Conservation (phyloP, 257 asterid species). For the Avicennia marina region DNA sequence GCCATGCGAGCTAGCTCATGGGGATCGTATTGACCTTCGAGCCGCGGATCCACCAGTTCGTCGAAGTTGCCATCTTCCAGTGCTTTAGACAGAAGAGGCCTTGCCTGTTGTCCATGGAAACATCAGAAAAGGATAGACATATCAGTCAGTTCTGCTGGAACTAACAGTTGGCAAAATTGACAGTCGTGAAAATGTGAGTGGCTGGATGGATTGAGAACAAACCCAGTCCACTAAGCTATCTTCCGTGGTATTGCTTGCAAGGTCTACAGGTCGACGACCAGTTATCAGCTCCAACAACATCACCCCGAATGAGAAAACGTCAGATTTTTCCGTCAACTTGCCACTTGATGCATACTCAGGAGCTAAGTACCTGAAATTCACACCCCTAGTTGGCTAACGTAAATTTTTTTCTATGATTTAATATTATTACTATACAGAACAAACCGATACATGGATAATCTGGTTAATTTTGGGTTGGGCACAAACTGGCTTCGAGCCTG, state of each 20-base stretch:
- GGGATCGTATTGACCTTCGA: slow-evolving; percentile 32
- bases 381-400: too few relatives aligned
- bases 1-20: slow-evolving; percentile 51
- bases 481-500: too few relatives aligned
- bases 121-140: not conserved
- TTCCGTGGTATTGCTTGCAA: slow-evolving; percentile 40
- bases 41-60: slow-evolving; percentile 44
- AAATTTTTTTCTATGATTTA: too few relatives aligned
- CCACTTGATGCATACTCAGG: slow-evolving; percentile 79
- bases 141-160: too few relatives aligned
- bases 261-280: slow-evolving; percentile 57
- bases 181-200: too few relatives aligned
- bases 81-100: slow-evolving; percentile 44
- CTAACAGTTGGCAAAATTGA: too few relatives aligned
- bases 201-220: not conserved
- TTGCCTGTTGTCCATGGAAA: too few relatives aligned
- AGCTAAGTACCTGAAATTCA: slow-evolving; percentile 70
- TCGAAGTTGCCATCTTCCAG: slow-evolving; percentile 44
- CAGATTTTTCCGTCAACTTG: slow-evolving; percentile 61
- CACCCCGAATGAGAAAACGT: slow-evolving; percentile 68
- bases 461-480: too few relatives aligned
- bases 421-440: too few relatives aligned
- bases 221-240: slow-evolving; percentile 76
- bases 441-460: too few relatives aligned
- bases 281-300: slow-evolving; percentile 73